These are phyloP conservation scores for Diddensiella transvaalensis DNA, from an alignment of 805 yeast genomes.

Conservation along the genomic window DNA sequence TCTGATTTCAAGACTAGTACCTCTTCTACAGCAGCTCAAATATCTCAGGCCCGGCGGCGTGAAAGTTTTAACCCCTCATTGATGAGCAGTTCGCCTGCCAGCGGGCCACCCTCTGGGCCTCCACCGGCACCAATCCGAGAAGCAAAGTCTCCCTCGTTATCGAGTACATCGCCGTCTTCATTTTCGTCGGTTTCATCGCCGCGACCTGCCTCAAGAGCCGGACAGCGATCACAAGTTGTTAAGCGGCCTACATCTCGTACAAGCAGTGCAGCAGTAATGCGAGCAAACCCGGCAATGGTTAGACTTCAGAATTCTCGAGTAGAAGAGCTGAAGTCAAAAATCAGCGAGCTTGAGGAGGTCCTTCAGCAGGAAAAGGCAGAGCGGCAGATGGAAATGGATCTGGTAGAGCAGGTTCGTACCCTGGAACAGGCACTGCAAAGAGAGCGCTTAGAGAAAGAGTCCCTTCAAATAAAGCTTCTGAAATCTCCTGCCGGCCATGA, in stretches of 20 bases:
- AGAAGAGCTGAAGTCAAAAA: constrained; percentile 28
- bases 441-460: constrained; percentile 21
- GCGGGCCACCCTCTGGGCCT: constrained; percentile 9
- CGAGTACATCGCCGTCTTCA: background rate
- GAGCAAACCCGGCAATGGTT: constrained; percentile 14
- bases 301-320: constrained; percentile 19
- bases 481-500: background rate
- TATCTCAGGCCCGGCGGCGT: background rate
- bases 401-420: constrained; percentile 21
- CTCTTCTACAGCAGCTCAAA: background rate
- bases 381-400: constrained; percentile 19
- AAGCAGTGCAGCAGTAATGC: constrained; percentile 9
- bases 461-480: constrained; percentile 4
- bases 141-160: constrained; percentile 1
- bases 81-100: background rate
- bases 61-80: background rate
- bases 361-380: constrained; percentile 25
- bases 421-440: constrained; percentile 21
- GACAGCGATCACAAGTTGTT: constrained; percentile 7
- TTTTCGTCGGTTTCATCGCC: constrained; percentile 6
- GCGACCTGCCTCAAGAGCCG: constrained; percentile 16
- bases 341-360: constrained; percentile 29
- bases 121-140: constrained; percentile 8
- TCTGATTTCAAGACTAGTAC: background rate
- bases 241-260: constrained; percentile 22